Percentiles rank a stretch among this genome's conserved stretches.
Conservation (phyloP, 2,329 filamentous ascomycete genomes). For the Orbilia brochopaga region DNA sequence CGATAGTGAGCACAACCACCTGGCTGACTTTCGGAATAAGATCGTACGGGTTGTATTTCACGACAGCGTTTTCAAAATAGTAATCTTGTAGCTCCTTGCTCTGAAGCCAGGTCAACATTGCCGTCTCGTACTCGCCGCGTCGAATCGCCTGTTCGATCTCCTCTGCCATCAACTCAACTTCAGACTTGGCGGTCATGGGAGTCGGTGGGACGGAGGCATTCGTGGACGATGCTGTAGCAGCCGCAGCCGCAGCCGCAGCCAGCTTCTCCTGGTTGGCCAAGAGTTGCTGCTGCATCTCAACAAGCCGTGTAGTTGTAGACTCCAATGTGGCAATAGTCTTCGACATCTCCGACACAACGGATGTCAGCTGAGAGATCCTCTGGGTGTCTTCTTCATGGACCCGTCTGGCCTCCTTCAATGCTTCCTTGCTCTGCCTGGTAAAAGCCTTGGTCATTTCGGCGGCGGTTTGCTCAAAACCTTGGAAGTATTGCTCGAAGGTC, state of each 20-base stretch:
- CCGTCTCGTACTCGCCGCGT: conserved; percentile 67
- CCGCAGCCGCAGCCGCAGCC: conserved; percentile 44
- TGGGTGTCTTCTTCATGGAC: conserved; percentile 62
- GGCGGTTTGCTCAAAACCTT: conserved; percentile 29
- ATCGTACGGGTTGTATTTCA: conserved; percentile 61
- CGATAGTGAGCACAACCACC: conserved; percentile 69
- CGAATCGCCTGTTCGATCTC: conserved; percentile 69
- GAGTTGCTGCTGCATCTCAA: conserved; percentile 68
- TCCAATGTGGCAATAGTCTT: conserved; percentile 75
- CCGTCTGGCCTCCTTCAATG: conserved; percentile 56
- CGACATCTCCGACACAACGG: conserved; percentile 70
- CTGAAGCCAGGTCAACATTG: conserved; percentile 66
- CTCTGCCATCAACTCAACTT: conserved; percentile 62
- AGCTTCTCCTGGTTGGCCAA: conserved; percentile 59
- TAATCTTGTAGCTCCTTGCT: conserved; percentile 66
- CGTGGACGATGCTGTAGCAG: conserved; percentile 54
- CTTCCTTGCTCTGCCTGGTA: conserved; percentile 33
- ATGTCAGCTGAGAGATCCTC: conserved; percentile 76
- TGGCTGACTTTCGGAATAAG: conserved; percentile 67
- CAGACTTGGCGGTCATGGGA: conserved; percentile 54
- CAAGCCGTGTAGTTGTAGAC: conserved; percentile 70
- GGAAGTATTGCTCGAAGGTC: conserved; percentile 25
- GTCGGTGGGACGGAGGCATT: conserved; percentile 58
- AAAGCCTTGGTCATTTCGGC: conserved; percentile 55
- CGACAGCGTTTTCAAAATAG: conserved; percentile 67